A percentile compares a stretch with the other conserved stretches of the same genome.
Conservation (phyloP, 371 early-diverging fungal genomes). For the Mortierella sp. region DNA sequence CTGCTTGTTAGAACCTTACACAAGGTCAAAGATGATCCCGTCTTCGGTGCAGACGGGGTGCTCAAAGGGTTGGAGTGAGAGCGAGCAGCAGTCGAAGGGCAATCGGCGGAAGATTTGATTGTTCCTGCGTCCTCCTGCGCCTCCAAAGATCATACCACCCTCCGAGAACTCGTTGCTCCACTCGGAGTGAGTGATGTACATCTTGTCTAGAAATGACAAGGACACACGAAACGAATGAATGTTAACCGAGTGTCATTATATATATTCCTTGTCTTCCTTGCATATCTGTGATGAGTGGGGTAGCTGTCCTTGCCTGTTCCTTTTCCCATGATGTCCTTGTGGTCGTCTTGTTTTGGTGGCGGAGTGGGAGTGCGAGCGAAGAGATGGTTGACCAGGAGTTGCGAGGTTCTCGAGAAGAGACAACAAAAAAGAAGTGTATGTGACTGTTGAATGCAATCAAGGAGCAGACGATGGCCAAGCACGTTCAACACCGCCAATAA, state of each 20-base stretch:
- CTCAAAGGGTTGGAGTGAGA: conserved; percentile 90
- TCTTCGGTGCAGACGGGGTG: conserved; percentile 90
- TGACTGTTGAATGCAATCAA: not conserved
- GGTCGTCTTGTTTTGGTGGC: not conserved
- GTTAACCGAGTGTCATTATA: not conserved
- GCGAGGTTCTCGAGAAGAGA: not conserved
- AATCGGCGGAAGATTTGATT: conserved; percentile 76
- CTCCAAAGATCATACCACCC: conserved; percentile 78
- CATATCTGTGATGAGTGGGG: too few species aligned
- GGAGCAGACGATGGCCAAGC: conserved; percentile 6
- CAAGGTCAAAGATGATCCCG: conserved; percentile 90
- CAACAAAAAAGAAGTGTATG: not conserved
- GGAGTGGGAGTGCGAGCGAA: not conserved
- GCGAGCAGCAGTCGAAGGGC: conserved; percentile 89
- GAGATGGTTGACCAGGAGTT: not conserved
- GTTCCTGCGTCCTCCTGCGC: conserved; percentile 59
- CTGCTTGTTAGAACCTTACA: conserved; percentile 43
- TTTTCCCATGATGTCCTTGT: conserved; percentile 40
- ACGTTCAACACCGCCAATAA: conserved; percentile 5
- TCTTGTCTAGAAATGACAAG: conserved; percentile 49
- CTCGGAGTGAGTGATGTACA: conserved; percentile 91
- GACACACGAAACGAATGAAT: not conserved
- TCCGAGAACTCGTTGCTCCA: conserved; percentile 84
- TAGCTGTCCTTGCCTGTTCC: conserved; percentile 41
- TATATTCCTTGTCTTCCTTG: not conserved